These are phyloP conservation scores for Xylaria sp. DNA, from an alignment of 2,329 filamentous ascomycete genomes.

Conservation along the genomic window DNA sequence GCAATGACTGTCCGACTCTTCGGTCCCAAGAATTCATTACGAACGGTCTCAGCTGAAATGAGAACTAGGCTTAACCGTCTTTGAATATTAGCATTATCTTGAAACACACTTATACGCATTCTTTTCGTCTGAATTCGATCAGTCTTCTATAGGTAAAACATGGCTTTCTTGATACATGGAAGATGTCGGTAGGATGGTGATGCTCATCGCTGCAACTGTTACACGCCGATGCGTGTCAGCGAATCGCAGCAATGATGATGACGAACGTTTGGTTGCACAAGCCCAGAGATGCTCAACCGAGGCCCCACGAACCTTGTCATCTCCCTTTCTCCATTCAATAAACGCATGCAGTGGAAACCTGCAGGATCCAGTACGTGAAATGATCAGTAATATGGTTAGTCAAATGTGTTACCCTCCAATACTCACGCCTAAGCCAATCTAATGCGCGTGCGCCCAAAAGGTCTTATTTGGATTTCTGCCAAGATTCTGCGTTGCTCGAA, in stretches of 20 bases:
- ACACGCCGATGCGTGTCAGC: background rate
- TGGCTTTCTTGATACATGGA: background rate
- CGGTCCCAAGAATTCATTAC: background rate
- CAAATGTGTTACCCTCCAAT: background rate
- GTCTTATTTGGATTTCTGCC: conserved; percentile 14
- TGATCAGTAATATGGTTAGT: background rate
- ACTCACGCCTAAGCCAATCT: background rate
- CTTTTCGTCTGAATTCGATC: background rate
- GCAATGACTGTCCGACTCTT: background rate
- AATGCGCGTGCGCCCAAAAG: conserved; percentile 3
- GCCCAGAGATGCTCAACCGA: background rate
- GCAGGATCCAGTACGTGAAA: background rate
- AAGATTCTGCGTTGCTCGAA: conserved; percentile 1
- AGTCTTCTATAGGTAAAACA: background rate
- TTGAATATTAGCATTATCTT: background rate
- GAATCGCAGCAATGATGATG: background rate
- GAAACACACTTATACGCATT: background rate
- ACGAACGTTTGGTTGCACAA: background rate
- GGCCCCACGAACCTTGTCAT: background rate
- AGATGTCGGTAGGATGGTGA: background rate
- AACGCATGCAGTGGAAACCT: background rate
- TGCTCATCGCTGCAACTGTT: background rate
- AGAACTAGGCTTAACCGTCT: background rate
- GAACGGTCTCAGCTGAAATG: background rate
- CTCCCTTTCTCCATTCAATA: background rate